Base-by-base conservation (phyloP, 345 rosid genomes). In the Aethionema arabicum region DNA sequence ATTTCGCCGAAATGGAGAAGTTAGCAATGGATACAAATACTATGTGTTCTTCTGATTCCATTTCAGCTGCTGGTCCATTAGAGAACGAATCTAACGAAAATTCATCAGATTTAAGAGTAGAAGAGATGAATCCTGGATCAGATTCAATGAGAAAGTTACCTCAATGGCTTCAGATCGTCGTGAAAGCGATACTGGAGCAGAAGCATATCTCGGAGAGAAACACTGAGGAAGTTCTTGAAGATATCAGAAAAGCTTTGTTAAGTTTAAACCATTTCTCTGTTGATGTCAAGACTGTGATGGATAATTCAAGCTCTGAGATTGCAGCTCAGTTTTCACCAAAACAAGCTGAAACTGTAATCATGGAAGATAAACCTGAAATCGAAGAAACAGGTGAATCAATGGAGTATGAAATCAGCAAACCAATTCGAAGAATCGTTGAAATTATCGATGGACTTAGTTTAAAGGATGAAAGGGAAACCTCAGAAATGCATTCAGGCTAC, bases 1-100 rank as follows among this genome's bases (percentile, higher is more conserved):
- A 89, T 71, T 93, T 93, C 73, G 88, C 74, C 27, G 99, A 93
- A 78, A 93, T 93, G 96, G 99, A 93, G 77, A 87, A 77, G 53
- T 65, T 89, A 42, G 96, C 93, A 1, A 70, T 81, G 32, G 82
- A 75, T 66, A 74, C 89, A 29, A 80, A 67, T 67, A 72, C 39
- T 37, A 38, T 64, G 11, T 32, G 69, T 53, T 59, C 71, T 27
- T 60, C 57, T 47, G 76, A 72, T 40, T 72, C 76, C 52, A 40
- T 65, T 65, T 45, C 75, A 52, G 71, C 46, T 62, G 54, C 72
- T 59, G 67, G 69, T 44, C 69, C 74, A 12, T 66, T 73, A 10
- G 70, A 72, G 49, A 70, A 63, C 12, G 77, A 75, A 65, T 68
- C 74, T 32, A 69, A 50, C 6, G 75, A 62, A 39, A 51, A 60